phyloP scores from a whole-genome alignment of 306 rosid species.

The Pyrus betulifolia region DNA sequence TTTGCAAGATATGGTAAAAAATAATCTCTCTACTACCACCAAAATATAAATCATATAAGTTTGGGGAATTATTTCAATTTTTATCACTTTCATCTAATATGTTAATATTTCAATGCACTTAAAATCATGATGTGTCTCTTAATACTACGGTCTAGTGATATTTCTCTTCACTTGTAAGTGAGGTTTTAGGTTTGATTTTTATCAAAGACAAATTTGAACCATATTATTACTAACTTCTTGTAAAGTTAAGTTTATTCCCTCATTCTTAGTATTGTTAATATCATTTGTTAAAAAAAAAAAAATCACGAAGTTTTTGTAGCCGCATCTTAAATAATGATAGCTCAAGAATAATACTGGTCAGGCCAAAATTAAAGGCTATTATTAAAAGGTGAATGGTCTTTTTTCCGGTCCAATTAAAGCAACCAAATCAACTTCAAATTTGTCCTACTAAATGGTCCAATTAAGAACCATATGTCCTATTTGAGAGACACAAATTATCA shows the following conservation, averaged over 20 bases:
- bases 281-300: no score
- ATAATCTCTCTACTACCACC: no score
- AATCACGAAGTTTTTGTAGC: background rate
- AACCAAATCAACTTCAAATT: constrained; percentile 15
- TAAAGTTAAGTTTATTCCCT: accelerated
- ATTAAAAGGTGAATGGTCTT: background rate
- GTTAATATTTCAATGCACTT: background rate
- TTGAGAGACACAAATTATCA: constrained; percentile 10
- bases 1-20: no score
- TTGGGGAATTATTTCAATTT: no score
- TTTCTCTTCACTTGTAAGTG: no score
- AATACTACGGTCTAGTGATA: no score
- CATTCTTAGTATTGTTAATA: no score
- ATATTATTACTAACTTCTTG: no score
- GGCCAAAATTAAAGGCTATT: background rate
- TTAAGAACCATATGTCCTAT: constrained; percentile 15
- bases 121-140: no score
- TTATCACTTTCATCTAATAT: background rate
- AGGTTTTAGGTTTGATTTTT: no score
- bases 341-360: background rate
- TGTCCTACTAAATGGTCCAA: constrained; percentile 28
- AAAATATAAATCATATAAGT: no score
- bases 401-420: background rate
- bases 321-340: background rate
- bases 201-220: no score